Base-by-base conservation (phyloP, 768 basidiomycete genomes). In the Gloeophyllum trabeum region DNA sequence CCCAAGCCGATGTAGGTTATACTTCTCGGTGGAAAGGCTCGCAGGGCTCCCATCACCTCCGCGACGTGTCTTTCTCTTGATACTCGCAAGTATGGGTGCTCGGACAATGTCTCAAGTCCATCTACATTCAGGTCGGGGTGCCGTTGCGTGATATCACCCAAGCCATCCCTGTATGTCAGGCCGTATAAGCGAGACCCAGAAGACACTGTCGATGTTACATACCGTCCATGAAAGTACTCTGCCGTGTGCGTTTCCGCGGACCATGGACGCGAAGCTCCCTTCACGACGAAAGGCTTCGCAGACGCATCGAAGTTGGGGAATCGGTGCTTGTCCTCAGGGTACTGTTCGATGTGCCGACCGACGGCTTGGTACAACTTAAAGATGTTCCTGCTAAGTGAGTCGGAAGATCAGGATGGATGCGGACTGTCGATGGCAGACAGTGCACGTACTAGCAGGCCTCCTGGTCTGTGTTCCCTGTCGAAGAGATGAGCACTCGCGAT, bases 211-310 rank as follows among this genome's bases (percentile, higher is more conserved):
- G 40, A 28, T 18, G 26, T 10, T 7, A 58, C 65, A 30, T 47
- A 77, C 86, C 70, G 75, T 51, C 87, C 87, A 51, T 89, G 87
- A 53, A 96, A 94, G 56, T 88, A 90, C 48, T 79, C 70, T 12
- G 91, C 92, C 40, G 71, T 79, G 53, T 85, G 81, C 5, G 73
- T 55, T 16, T 76, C 75, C 3, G 89, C 90, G 39, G 73, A 66
- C 2, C 91, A 67, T 6, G 91, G 91, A 1, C 69, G 69, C 7
- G 64, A 60, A 24, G 74, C 67, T 1, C 90, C 92, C 28, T 68
- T 58, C 2, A 70, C 76, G 32, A 94, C 64, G 30, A 84, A 66
- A 1, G 83, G 78, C 49, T 72, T 83, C 25, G 53, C 50, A 3
- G 51, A 22, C 2, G 64, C 51, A n/a, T 63, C 51, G 46, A 82